phyloP scores from a whole-genome alignment of 495 filamentous ascomycete genomes.

The Podospora australis region DNA sequence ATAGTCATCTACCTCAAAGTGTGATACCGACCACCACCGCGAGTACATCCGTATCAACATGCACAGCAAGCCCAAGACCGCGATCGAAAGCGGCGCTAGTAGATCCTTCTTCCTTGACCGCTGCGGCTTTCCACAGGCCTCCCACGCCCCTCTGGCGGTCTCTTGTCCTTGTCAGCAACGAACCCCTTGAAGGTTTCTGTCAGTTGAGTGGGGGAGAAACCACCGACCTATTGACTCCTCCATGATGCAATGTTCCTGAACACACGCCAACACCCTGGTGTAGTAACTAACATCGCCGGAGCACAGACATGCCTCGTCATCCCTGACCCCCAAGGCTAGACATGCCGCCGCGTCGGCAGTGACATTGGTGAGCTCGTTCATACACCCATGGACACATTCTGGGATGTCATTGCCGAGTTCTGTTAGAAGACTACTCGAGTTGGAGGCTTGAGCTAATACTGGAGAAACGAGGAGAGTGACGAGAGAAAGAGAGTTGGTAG shows the following conservation, averaged over 20 bases:
- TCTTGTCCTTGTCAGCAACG: constrained; percentile 2
- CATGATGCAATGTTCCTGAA: not conserved
- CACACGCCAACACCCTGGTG: not conserved
- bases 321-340: not conserved
- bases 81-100: constrained; percentile 7
- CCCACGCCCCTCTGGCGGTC: constrained; percentile 15
- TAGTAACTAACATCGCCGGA: not conserved
- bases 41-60: constrained; percentile 18
- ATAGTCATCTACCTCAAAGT: constrained; percentile 21
- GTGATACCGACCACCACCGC: constrained; percentile 8
- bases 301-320: not conserved
- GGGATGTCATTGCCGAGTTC: not conserved
- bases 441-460: not conserved
- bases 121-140: constrained; percentile 15
- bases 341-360: not conserved
- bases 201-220: not conserved
- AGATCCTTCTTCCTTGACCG: constrained; percentile 15
- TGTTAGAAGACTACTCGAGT: not conserved
- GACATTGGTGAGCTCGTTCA: not conserved
- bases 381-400: not conserved
- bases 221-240: constrained; percentile 6
- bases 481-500: no score
- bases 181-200: not conserved
- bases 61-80: constrained; percentile 14
- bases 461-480: not conserved